Evolutionary conservation across 2,329 filamentous ascomycete genomes (phyloP).

Genomic region (Stenocarpella maydis): DNA sequence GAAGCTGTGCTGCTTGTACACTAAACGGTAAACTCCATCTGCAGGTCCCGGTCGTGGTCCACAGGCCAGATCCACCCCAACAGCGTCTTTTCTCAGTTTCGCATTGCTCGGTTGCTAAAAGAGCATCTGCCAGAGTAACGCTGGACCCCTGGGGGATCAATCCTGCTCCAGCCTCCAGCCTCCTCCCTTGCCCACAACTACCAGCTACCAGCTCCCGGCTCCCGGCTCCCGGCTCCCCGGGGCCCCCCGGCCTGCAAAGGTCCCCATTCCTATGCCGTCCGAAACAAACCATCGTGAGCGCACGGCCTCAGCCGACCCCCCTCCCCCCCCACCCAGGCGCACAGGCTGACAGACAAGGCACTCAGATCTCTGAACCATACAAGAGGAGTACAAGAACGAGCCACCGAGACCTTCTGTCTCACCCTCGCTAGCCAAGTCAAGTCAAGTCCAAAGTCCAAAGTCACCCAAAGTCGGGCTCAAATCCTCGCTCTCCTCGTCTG

Average conservation of each 20-base stretch:
- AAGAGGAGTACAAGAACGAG: constrained; percentile 20
- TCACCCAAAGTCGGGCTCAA: constrained; percentile 6
- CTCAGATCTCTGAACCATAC: constrained; percentile 19
- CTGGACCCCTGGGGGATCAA: background rate
- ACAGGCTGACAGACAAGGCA: constrained; percentile 19
- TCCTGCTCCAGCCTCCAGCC: constrained; percentile 7
- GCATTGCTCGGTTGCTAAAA: constrained; percentile 8
- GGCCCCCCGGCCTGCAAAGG: background rate
- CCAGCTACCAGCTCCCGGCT: background rate
- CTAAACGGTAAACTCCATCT: constrained; percentile 15
- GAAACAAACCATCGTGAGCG: constrained; percentile 22
- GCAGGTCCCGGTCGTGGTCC: constrained; percentile 6
- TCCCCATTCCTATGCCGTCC: constrained; percentile 9
- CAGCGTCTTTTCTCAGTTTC: constrained; percentile 29
- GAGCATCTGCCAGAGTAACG: constrained; percentile 4
- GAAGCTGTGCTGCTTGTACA: background rate
- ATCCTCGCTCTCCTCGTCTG: constrained; percentile 23
- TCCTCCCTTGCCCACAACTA: too few species aligned
- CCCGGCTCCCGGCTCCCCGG: background rate
- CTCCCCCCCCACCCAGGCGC: background rate
- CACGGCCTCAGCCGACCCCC: constrained; percentile 17
- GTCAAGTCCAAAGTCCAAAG: constrained; percentile 13
- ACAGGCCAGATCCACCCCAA: constrained; percentile 18
- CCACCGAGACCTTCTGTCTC: constrained; percentile 28
- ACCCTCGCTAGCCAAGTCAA: constrained; percentile 26